Conservation (phyloP, 371 early-diverging fungal genomes). For the Syncephalastrum monosporum region DNA sequence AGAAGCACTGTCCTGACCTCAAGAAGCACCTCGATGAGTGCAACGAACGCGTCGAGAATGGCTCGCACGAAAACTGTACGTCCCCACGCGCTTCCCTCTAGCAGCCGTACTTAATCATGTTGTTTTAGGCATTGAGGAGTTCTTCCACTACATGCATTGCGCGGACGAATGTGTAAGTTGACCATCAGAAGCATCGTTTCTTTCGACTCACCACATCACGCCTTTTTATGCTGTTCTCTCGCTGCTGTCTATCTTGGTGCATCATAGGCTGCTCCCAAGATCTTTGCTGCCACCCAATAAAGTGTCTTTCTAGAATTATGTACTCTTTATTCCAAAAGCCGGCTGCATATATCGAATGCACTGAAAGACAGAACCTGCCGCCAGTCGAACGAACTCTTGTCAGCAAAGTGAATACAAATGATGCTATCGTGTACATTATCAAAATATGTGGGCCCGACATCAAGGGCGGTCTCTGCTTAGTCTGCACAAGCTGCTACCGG, state of each 20-base stretch:
- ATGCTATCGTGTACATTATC: too few relatives aligned
- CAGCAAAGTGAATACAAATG: too few relatives aligned
- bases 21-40: constrained; percentile 59
- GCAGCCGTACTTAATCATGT: background rate
- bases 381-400: too few relatives aligned
- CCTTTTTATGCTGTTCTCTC: background rate
- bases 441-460: too few relatives aligned
- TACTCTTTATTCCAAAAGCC: too few relatives aligned
- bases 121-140: constrained; percentile 53
- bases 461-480: too few relatives aligned
- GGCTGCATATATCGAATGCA: too few relatives aligned
- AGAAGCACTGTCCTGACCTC: constrained; percentile 42
- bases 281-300: constrained; percentile 47
- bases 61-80: constrained; percentile 54
- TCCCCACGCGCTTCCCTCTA: background rate
- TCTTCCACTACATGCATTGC: constrained; percentile 62
- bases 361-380: too few relatives aligned
- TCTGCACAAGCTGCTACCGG: too few relatives aligned
- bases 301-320: background rate
- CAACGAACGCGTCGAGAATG: constrained; percentile 57
- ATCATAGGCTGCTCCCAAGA: constrained; percentile 51
- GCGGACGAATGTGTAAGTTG: constrained; percentile 58
- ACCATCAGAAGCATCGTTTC: too few relatives aligned
- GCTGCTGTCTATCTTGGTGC: constrained; percentile 1
- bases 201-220: too few relatives aligned